Conservation (phyloP, 164 flowering plant genomes). For the Vitis riparia region DNA sequence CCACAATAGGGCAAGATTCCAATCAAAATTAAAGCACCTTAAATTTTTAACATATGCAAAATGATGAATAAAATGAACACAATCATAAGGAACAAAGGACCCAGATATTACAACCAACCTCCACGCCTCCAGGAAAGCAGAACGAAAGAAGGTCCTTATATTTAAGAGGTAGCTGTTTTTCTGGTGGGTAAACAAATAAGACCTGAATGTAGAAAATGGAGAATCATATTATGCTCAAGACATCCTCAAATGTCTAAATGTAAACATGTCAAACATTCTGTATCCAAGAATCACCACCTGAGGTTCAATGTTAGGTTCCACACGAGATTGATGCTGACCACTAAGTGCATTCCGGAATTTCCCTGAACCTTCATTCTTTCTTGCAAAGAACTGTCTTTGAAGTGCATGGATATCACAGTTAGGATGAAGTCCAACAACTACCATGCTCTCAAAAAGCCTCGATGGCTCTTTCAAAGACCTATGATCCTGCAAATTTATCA, state of each 20-base stretch:
- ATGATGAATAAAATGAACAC: background rate
- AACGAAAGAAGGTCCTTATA: constrained; percentile 95
- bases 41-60: background rate
- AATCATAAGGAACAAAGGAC: background rate
- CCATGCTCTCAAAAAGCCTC: constrained; percentile 95
- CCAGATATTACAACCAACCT: constrained; percentile 48
- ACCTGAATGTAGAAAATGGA: constrained; percentile 55
- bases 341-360: constrained; percentile 53
- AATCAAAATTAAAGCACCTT: background rate
- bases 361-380: constrained; percentile 73
- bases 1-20: background rate
- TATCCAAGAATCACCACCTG: constrained; percentile 53
- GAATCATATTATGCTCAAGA: background rate
- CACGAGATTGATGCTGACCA: constrained; percentile 60
- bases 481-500: constrained; percentile 62
- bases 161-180: constrained; percentile 83
- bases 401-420: constrained; percentile 71
- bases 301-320: constrained; percentile 85
- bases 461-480: constrained; percentile 79
- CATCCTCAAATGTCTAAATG: background rate
- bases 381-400: constrained; percentile 50
- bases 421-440: constrained; percentile 97
- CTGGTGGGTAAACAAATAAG: constrained; percentile 94
- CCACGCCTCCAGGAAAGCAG: constrained; percentile 96
- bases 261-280: background rate